These are phyloP conservation scores for Pugionium dolabratum DNA, from an alignment of 345 rosid genomes.

Conservation along the genomic window DNA sequence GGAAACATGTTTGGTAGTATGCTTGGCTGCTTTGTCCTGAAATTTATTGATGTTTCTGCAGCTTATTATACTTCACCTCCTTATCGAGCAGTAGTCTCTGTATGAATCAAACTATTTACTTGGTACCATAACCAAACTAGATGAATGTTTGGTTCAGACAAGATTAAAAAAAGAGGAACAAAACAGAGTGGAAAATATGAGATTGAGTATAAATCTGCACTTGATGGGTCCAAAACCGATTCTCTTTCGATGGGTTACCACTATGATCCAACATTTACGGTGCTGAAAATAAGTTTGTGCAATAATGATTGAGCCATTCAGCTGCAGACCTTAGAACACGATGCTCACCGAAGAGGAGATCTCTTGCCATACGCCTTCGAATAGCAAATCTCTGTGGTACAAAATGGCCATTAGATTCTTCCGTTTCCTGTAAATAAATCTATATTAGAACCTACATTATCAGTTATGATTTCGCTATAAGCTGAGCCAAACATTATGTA, in stretches of 20 bases:
- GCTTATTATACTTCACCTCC: no score
- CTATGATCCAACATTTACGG: conserved; percentile 16
- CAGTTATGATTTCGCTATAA: conserved; percentile 10
- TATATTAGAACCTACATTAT: background rate
- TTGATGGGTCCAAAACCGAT: background rate
- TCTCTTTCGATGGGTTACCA: background rate
- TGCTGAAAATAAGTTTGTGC: conserved; percentile 39
- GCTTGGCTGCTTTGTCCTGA: no score
- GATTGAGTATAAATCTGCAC: background rate
- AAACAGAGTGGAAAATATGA: background rate
- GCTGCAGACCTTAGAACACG: conserved; percentile 66
- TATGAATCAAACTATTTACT: conserved; percentile 3
- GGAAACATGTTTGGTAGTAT: no score
- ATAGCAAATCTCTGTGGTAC: conserved; percentile 33
- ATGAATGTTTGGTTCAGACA: background rate
- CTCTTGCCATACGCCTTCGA: conserved; percentile 62
- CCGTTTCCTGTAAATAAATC: conserved; percentile 48
- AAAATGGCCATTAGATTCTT: conserved; percentile 18
- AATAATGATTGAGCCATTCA: conserved; percentile 67
- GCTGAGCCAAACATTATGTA: conserved; percentile 31
- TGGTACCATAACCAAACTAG: background rate
- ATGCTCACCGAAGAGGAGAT: conserved; percentile 74
- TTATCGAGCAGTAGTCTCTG: background rate
- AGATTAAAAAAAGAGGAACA: background rate
- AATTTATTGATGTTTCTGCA: no score